Conservation (phyloP, 2,329 filamentous ascomycete species). For the Cryphonectria parasitica region DNA sequence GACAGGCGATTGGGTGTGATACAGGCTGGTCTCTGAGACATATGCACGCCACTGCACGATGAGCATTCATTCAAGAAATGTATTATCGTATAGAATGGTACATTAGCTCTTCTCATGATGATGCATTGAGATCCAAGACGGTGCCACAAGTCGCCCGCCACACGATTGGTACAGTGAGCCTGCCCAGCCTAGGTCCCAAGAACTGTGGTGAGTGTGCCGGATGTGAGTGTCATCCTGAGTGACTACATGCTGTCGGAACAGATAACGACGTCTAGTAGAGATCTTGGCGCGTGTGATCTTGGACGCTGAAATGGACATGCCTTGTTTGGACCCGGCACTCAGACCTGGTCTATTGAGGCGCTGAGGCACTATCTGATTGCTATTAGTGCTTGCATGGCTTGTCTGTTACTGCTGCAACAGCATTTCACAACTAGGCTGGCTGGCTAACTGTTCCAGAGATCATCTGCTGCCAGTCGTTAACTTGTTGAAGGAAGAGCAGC, state of each 20-base stretch:
- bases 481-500: too few species aligned
- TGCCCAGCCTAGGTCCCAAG: not conserved
- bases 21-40: not conserved
- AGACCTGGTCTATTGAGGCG: too few species aligned
- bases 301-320: too few species aligned
- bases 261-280: too few species aligned
- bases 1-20: not conserved
- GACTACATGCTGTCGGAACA: not conserved
- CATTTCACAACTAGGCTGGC: too few species aligned
- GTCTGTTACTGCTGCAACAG: too few species aligned
- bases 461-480: too few species aligned
- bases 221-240: not conserved
- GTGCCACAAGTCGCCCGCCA: not conserved
- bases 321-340: too few species aligned
- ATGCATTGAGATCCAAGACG: not conserved
- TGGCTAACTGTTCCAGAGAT: too few species aligned
- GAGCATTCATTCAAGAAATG: not conserved
- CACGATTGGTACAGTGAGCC: not conserved
- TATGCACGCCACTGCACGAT: not conserved
- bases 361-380: too few species aligned
- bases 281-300: too few species aligned
- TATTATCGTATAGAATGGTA: conserved; percentile 5
- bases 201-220: not conserved
- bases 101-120: not conserved
- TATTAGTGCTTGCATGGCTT: too few species aligned